Evolutionary conservation across 768 basidiomycete genomes (phyloP).

Genomic region (Dioszegia crocea): DNA sequence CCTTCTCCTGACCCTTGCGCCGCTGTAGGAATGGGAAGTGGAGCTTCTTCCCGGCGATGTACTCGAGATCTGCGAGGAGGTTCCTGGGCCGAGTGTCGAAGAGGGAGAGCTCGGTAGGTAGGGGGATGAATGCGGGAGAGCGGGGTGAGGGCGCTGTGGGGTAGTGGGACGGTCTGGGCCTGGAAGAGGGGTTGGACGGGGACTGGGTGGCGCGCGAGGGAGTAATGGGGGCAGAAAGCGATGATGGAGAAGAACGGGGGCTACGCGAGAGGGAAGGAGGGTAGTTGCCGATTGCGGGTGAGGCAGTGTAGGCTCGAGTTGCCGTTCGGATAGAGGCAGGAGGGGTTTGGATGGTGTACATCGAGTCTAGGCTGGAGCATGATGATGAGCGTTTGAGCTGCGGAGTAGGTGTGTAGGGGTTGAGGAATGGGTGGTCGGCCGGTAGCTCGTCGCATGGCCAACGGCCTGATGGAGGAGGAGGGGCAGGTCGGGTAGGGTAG

Average conservation of each 20-base stretch:
- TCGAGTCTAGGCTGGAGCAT: conserved; percentile 3
- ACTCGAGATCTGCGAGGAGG: conserved; percentile 32
- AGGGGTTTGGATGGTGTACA: conserved; percentile 1
- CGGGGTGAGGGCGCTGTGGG: background rate
- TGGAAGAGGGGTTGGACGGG: background rate
- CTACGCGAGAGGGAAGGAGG: background rate
- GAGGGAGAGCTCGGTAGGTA: conserved; percentile 25
- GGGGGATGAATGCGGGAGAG: background rate
- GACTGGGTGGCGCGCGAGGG: background rate
- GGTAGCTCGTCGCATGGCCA: conserved; percentile 3
- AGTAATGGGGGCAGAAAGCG: background rate
- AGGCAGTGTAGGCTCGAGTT: conserved; percentile 1
- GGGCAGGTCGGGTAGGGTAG: background rate
- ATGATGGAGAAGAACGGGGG: background rate
- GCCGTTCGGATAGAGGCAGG: background rate
- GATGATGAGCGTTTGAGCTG: background rate
- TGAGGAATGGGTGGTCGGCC: conserved; percentile 8
- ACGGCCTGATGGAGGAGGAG: background rate
- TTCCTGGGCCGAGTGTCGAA: conserved; percentile 29
- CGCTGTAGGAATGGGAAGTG: conserved; percentile 28
- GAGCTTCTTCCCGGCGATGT: conserved; percentile 32
- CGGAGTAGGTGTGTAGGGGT: background rate
- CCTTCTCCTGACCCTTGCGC: background rate
- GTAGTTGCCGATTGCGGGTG: background rate
- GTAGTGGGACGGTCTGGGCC: background rate